Conservation (phyloP, 345 rosid genomes). For the Triadica sebifera region DNA sequence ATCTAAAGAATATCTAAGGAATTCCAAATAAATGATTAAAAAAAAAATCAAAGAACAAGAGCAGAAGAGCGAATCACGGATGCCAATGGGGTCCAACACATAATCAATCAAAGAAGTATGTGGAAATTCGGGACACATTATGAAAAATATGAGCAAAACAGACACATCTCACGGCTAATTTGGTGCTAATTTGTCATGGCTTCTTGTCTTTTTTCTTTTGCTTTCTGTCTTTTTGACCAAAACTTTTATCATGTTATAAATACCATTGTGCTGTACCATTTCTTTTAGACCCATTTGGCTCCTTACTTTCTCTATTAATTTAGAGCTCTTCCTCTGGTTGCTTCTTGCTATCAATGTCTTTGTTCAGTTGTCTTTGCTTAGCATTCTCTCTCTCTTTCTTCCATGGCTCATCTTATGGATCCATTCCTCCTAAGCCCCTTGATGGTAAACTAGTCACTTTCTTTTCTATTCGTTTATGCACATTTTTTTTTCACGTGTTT, state of each 20-base stretch:
- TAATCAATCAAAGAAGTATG: neutral
- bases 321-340: neutral
- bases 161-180: slow-evolving; percentile 15
- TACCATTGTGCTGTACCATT: neutral
- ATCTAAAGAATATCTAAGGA: too few relatives aligned
- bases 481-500: neutral
- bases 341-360: slow-evolving; percentile 22
- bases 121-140: neutral
- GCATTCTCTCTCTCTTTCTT: slow-evolving; percentile 15
- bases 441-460: slow-evolving; percentile 27
- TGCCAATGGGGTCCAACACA: neutral
- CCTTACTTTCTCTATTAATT: slow-evolving; percentile 5
- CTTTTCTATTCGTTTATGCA: neutral
- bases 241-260: neutral
- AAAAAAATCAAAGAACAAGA: too few relatives aligned
- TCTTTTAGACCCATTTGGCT: neutral
- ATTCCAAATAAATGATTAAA: too few relatives aligned
- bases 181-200: slow-evolving; percentile 1
- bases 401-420: slow-evolving; percentile 9
- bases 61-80: neutral
- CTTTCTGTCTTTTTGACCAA: neutral
- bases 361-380: slow-evolving; percentile 15
- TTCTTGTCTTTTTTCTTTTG: neutral
- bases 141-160: neutral
- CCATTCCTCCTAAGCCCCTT: slow-evolving; percentile 21